A percentile compares a stretch with the other conserved stretches of the same genome.
Evolutionary conservation across 1,139 yeast species (phyloP).

Genomic region (Arxiozyma slooffiae): DNA sequence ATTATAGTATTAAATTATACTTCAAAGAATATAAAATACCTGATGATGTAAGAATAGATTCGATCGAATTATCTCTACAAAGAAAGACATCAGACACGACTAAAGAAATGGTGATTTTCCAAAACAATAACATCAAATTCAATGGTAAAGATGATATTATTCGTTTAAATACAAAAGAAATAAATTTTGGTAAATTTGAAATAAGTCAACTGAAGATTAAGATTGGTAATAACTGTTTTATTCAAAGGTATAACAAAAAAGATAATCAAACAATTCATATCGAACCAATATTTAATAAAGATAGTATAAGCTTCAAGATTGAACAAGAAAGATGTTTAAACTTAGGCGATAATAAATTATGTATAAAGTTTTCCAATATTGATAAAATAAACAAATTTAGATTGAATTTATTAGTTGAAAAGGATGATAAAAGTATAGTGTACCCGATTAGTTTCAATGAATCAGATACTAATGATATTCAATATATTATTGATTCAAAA

Average conservation of each 20-base stretch:
- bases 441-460: slow-evolving; percentile 14
- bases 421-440: not conserved
- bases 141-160: slow-evolving; percentile 5
- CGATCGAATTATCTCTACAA: slow-evolving; percentile 15
- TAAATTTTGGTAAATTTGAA: slow-evolving; percentile 21
- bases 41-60: slow-evolving; percentile 13
- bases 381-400: slow-evolving; percentile 7
- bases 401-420: slow-evolving; percentile 9
- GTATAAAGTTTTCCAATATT: slow-evolving; percentile 11
- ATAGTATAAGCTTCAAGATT: slow-evolving; percentile 14
- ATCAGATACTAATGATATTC: not conserved
- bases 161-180: slow-evolving; percentile 14
- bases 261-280: slow-evolving; percentile 9
- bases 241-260: slow-evolving; percentile 14
- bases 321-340: slow-evolving; percentile 13
- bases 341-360: slow-evolving; percentile 16
- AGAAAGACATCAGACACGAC: slow-evolving; percentile 4
- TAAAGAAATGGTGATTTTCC: slow-evolving; percentile 16
- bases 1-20: slow-evolving; percentile 16
- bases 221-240: slow-evolving; percentile 22
- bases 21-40: slow-evolving; percentile 16
- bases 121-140: slow-evolving; percentile 6
- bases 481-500: not conserved
- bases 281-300: slow-evolving; percentile 13
- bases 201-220: slow-evolving; percentile 18